A percentile compares a stretch with the other conserved stretches of the same genome.
These are phyloP conservation scores for Eutypa lata DNA, from an alignment of 2,329 filamentous ascomycete genomes.

Conservation along the genomic window DNA sequence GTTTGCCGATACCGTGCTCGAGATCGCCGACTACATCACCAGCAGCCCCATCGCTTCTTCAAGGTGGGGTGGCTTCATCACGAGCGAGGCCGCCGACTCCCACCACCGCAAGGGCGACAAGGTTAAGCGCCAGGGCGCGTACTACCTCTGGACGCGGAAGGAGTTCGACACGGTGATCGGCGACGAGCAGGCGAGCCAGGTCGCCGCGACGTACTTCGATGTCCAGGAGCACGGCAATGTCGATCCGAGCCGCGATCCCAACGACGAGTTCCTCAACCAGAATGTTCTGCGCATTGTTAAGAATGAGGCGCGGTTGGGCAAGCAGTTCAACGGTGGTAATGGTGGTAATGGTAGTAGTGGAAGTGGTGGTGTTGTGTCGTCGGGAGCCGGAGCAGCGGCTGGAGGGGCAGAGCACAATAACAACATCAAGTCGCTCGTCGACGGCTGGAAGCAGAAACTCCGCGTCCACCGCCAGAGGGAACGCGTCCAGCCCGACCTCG, in stretches of 20 bases:
- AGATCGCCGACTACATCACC: constrained; percentile 84
- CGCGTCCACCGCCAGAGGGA: constrained; percentile 69
- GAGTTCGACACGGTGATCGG: constrained; percentile 79
- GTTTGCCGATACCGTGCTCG: constrained; percentile 73
- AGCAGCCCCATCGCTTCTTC: constrained; percentile 61
- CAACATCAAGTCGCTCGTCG: constrained; percentile 70
- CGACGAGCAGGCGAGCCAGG: constrained; percentile 59
- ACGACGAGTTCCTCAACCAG: constrained; percentile 92
- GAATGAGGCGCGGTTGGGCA: constrained; percentile 65
- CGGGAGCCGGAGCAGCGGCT: no score
- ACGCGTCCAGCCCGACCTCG: constrained; percentile 72
- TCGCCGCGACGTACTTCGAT: constrained; percentile 82
- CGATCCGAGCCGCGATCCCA: constrained; percentile 74
- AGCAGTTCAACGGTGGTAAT: constrained; percentile 52
- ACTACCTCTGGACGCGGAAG: constrained; percentile 88
- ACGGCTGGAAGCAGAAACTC: constrained; percentile 64
- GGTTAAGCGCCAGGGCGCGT: constrained; percentile 87
- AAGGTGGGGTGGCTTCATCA: constrained; percentile 72
- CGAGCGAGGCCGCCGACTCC: constrained; percentile 89
- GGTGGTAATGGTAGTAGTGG: no score
- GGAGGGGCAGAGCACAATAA: no score
- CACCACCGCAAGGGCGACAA: constrained; percentile 68
- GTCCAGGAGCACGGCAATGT: constrained; percentile 85
- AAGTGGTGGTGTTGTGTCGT: no score
- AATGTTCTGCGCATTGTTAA: constrained; percentile 77